Evolutionary conservation across 2,329 filamentous ascomycete genomes (phyloP), one percentile per base, ranked within the genome.

Genomic region (Plenodomus tracheiphilus): DNA sequence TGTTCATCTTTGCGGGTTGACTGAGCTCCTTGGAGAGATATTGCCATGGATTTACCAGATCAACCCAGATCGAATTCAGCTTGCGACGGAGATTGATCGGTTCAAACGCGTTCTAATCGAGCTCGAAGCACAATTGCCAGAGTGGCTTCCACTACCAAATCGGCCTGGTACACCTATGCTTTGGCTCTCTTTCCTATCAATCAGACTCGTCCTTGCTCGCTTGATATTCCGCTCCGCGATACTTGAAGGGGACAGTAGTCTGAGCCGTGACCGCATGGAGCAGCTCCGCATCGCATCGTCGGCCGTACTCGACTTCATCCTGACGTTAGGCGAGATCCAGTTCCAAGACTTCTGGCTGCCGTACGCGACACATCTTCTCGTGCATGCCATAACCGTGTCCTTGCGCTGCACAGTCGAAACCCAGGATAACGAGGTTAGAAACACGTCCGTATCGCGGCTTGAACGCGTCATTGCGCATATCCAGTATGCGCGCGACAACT

Each of bases 311-410:
- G 75, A 77, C 17, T 81, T 79, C 48, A 74, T 81, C 3, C 70
- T 75, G 7, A 77, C 72, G 2, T 66, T 82, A 2, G 70, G 70
- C 5, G 73, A 75, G 49, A 61, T 68, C 15, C 77, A 81, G 34
- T 79, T 80, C 45, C 66, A 74, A 21, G 79, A 81, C 54, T 81
- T 82, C 52, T 82, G 79, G 79, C 64, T 82, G 1, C 65, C 64
- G 2, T 71, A 71, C 44, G 80, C 78, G 42, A 78, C 79, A 1
- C 79, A 81, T 48, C 71, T 81, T 18, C 71, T 82, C 15, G 80
- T 80, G 1, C 79, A 79, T 16, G 79, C 79, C 4, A 75, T 78
- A n/a, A 82, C 78, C 0, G 74, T 81, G 7, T 72, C 79, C 10
- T 73, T 82, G 18, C 75, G 79, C 35, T 79, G 78, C 61, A 73